Evolutionary conservation across 2,329 filamentous ascomycete genomes (phyloP).

Genomic region (Pseudogymnoascus sp.): DNA sequence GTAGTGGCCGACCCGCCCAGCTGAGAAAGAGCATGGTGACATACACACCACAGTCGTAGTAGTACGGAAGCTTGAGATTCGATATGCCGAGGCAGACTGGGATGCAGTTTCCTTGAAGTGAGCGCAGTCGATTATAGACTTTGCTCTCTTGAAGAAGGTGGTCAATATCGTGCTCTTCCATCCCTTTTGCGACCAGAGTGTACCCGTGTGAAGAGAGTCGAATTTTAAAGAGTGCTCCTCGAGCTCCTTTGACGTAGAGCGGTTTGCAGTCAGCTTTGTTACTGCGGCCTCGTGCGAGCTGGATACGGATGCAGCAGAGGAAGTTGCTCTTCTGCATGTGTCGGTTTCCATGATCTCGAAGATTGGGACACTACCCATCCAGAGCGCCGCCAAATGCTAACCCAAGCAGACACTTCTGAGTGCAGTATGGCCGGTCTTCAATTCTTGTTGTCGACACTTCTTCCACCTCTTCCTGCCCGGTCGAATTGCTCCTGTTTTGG

Average conservation of each 20-base stretch:
- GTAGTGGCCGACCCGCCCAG: constrained; percentile 26
- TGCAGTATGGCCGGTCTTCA: constrained; percentile 25
- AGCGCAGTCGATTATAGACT: neutral
- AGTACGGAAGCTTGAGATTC: constrained; percentile 26
- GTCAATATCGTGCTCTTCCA: neutral
- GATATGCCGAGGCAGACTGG: constrained; percentile 31
- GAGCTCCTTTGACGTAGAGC: constrained; percentile 23
- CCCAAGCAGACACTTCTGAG: constrained; percentile 24
- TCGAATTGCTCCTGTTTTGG: neutral
- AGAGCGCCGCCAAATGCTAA: constrained; percentile 20
- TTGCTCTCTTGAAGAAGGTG: neutral
- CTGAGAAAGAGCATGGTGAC: constrained; percentile 31
- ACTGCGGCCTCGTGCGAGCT: constrained; percentile 7
- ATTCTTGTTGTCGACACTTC: constrained; percentile 14
- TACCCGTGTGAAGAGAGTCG: constrained; percentile 23
- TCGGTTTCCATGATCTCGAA: constrained; percentile 17
- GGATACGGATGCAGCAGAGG: neutral
- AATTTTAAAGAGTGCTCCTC: constrained; percentile 25
- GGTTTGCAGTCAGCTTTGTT: constrained; percentile 16
- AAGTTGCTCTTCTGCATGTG: neutral
- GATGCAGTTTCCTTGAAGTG: constrained; percentile 29
- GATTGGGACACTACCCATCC: constrained; percentile 28
- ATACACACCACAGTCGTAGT: constrained; percentile 27
- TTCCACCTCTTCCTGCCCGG: neutral
- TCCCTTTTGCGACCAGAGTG: neutral